phyloP scores from a whole-genome alignment of 345 rosid species.

The Citrus glauca region DNA sequence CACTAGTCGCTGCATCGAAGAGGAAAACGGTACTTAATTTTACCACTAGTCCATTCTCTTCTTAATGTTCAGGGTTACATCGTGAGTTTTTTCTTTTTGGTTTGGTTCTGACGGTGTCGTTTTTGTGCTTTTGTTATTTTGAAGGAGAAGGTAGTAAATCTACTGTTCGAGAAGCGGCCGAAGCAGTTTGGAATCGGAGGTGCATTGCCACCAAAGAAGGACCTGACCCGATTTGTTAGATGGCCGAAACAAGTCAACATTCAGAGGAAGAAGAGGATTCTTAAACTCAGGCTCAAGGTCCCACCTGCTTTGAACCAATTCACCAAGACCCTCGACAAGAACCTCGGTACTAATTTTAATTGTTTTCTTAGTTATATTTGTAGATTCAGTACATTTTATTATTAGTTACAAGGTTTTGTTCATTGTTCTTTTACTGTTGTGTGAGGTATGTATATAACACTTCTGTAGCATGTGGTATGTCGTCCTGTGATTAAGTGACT shows the following conservation, averaged over 20 bases:
- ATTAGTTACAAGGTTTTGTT: too few species aligned
- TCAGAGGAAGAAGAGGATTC: conserved; percentile 78
- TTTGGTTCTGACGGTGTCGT: not conserved
- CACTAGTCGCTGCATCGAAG: conserved; percentile 34
- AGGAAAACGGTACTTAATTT: conserved; percentile 40
- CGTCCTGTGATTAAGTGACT: not conserved
- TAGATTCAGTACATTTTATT: too few species aligned
- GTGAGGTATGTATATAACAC: too few species aligned
- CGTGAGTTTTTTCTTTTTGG: not conserved
- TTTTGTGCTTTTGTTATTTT: not conserved
- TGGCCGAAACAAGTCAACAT: conserved; percentile 70
- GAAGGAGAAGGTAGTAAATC: conserved; percentile 70
- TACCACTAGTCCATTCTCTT: not conserved
- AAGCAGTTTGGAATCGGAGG: conserved; percentile 91
- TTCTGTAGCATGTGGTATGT: too few species aligned
- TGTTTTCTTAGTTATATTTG: too few species aligned
- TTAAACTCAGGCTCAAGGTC: conserved; percentile 82
- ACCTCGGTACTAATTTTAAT: conserved; percentile 42
- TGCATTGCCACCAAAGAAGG: conserved; percentile 86
- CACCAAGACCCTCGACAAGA: conserved; percentile 91
- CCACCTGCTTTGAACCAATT: conserved; percentile 86
- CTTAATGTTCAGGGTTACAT: too few species aligned
- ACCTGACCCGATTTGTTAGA: conserved; percentile 63
- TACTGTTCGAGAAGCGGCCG: conserved; percentile 74
- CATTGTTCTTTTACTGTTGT: too few species aligned